Evolutionary conservation across 176 grass and related monocot genomes (phyloP), one percentile per base, ranked within the genome.

Genomic region (Tillandsia fasciculata): DNA sequence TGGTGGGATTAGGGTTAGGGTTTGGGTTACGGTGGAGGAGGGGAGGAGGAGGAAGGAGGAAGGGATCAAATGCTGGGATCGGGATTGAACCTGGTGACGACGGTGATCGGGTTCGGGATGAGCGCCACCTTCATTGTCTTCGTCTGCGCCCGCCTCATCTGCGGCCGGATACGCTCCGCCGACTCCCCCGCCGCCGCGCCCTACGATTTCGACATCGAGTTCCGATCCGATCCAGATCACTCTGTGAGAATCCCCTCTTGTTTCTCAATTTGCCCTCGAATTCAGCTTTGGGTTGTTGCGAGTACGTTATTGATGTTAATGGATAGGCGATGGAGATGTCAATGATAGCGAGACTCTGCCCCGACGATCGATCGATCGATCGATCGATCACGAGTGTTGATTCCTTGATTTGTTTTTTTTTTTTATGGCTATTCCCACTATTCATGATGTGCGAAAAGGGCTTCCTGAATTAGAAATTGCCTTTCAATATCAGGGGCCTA

Each of bases 61-160:
- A 61, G 22, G 56, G 56, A 23, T 61, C 22, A 73, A 80, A 96
- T 92, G 93, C 78, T 90, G 63, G 89, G 81, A 12, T 92, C 86
- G 64, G 86, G 89, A 59, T 76, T 97, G 82, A 92, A 97, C 80
- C 86, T 97, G 63, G 93, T 92, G 53, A 90, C 93, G 72, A 92
- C 93, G 64, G 86, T 97, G 77, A 92, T 97, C 70, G 89, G 93
- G 63, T 97, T 97, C 72, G 86, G 89, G 52, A 97, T 97, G 89
- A 97, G 89, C 79, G 83, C 89, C 78, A 89, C 86, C 71, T 97
- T 97, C 86, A 85, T 97, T 79, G 84, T 92, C 73, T 92, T 97
- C 78, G 83, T 97, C 33, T 97, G 93, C 77, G 81, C 89, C 52
- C 86, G 93, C 13, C 82, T 97, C 77, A 85, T 97, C 74, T 97